These are phyloP conservation scores for Cordyceps cicadae DNA, from an alignment of 2,329 filamentous ascomycete genomes.

Conservation along the genomic window DNA sequence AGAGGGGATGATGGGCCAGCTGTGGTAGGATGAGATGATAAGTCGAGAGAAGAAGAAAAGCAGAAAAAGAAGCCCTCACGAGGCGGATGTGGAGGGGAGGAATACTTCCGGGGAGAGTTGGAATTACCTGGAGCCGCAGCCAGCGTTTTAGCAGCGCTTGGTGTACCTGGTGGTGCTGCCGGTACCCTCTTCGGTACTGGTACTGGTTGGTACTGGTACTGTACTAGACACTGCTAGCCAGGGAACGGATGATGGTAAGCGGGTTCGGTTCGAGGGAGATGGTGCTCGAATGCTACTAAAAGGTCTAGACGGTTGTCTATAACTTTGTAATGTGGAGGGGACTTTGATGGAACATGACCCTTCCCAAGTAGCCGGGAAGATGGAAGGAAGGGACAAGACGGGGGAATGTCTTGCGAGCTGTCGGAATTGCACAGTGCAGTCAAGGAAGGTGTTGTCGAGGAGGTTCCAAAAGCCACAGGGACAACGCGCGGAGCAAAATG, in stretches of 20 bases:
- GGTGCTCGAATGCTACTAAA: not conserved
- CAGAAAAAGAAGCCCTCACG: not conserved
- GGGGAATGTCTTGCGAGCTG: not conserved
- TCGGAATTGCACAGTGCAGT: not conserved
- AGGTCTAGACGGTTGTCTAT: not conserved
- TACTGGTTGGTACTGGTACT: too few species aligned
- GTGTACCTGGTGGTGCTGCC: not conserved
- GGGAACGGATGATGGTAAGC: not conserved
- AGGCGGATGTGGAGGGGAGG: conserved; percentile 1
- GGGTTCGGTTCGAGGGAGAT: not conserved
- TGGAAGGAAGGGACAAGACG: not conserved
- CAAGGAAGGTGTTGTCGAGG: not conserved
- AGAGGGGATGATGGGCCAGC: not conserved
- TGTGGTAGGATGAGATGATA: not conserved
- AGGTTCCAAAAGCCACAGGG: not conserved
- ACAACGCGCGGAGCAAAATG: not conserved
- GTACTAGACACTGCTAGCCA: not conserved
- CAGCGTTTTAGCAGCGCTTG: not conserved
- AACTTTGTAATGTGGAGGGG: not conserved
- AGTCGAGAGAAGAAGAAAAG: not conserved
- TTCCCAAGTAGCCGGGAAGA: not conserved
- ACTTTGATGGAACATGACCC: too few species aligned
- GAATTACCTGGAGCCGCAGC: not conserved
- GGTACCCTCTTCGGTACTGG: not conserved
- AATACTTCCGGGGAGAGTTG: not conserved